Base-by-base conservation (phyloP, 805 yeast genomes). In the Kazachstania martiniae region DNA sequence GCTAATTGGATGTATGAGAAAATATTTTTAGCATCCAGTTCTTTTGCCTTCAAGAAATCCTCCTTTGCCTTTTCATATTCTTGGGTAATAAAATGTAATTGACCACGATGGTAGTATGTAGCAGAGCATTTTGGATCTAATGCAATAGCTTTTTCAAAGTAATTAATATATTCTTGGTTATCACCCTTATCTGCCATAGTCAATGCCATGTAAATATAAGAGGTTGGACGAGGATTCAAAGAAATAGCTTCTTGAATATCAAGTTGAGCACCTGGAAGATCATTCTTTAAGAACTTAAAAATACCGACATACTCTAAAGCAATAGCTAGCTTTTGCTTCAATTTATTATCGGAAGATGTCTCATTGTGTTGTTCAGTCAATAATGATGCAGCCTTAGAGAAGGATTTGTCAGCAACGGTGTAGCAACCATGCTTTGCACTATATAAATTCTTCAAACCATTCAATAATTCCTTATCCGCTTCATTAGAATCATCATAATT, bases 51-150 rank as follows among this genome's bases (percentile, higher is more conserved):
- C 47, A 69, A 70, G 54, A 86, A 91, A 61, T 82, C 75, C 25
- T 56, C 62, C 49, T 75, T 70, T 23, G 98, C 96, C 42, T 74
- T 66, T 24, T 61, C 62, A 50, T 81, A 73, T 39, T 84, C 82
- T 40, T 77, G 78, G 40, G 83, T 74, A 49, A 91, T 65, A 63
- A 87, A 89, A 58, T 70, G 73, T 54, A 87, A 69, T 71, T 91
- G 99, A 46, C 94, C 98, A 56, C 80, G 76, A 63, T 91, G 98
- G 67, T 91, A 91, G 66, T 77, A 83, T 44, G 80, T 72, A 52
- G 91, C 95, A 21, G 91, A 76, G 49, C 76, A 73, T 16, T 71
- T 62, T 31, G 89, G 74, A 51, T 83, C 77, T 40, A 80, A 52
- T 38, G 66, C 62, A 38, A 75, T 65, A 14, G 96, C 97, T 33